phyloP scores from a whole-genome alignment of 1,284 basidiomycete genomes.

The Cryptococcus floricola region DNA sequence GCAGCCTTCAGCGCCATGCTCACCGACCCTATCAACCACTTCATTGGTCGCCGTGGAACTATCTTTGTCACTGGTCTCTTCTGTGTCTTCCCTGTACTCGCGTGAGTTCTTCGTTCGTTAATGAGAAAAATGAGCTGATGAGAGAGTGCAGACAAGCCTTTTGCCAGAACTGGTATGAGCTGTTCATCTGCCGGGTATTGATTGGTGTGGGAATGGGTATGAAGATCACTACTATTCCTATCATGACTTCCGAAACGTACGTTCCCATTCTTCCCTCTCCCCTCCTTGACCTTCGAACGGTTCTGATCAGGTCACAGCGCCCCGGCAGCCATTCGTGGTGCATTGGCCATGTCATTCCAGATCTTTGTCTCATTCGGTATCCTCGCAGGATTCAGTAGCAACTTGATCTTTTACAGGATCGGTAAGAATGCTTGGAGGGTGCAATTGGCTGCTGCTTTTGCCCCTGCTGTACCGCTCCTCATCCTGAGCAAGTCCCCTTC shows the following conservation, averaged over 20 bases:
- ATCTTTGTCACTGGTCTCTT: slow-evolving; percentile 68
- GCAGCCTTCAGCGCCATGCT: slow-evolving; percentile 57
- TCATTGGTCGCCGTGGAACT: slow-evolving; percentile 69
- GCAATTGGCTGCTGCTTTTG: slow-evolving; percentile 50
- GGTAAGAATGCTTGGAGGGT: slow-evolving; percentile 47
- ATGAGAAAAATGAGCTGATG: too few species aligned
- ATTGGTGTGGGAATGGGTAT: slow-evolving; percentile 43
- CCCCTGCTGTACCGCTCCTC: slow-evolving; percentile 53
- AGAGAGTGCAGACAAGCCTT: slow-evolving; percentile 48
- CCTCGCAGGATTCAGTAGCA: slow-evolving; percentile 35
- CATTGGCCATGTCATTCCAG: slow-evolving; percentile 52
- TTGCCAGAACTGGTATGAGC: slow-evolving; percentile 56
- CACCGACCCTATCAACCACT: slow-evolving; percentile 66
- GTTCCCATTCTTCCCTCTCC: background rate
- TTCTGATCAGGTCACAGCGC: slow-evolving; percentile 14
- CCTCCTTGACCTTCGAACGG: background rate
- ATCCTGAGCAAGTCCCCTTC: slow-evolving; percentile 49
- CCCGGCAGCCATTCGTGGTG: slow-evolving; percentile 52
- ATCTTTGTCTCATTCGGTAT: slow-evolving; percentile 53
- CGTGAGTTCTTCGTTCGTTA: slow-evolving; percentile 14
- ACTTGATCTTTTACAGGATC: slow-evolving; percentile 28
- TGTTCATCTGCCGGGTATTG: slow-evolving; percentile 48
- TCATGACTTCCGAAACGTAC: slow-evolving; percentile 43
- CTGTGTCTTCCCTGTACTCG: slow-evolving; percentile 51
- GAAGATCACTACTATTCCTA: slow-evolving; percentile 53